Percentiles rank a stretch among this genome's conserved stretches.
These are phyloP conservation scores for Penicillium coprophilum DNA, from an alignment of 495 filamentous ascomycete species.

Conservation along the genomic window DNA sequence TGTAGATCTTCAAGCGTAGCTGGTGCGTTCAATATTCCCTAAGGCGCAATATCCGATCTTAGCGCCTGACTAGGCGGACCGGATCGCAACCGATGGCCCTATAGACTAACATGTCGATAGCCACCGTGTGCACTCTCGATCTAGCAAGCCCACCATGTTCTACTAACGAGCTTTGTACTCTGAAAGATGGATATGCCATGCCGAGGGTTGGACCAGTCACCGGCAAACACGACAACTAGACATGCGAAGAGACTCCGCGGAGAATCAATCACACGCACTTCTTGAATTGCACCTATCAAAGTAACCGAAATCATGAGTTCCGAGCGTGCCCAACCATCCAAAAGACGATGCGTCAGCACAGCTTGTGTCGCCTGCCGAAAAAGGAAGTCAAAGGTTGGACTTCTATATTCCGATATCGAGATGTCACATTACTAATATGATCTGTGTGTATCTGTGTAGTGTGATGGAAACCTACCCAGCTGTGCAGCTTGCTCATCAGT, in stretches of 20 bases:
- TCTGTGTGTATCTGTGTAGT: slow-evolving; percentile 49
- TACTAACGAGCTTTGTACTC: slow-evolving; percentile 2
- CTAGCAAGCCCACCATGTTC: neutral
- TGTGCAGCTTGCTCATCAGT: slow-evolving; percentile 95
- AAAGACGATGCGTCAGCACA: slow-evolving; percentile 88
- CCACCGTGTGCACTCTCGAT: neutral
- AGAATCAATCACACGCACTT: slow-evolving; percentile 21
- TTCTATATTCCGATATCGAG: neutral
- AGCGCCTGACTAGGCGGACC: neutral
- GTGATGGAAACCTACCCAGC: slow-evolving; percentile 87
- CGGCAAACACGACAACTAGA: slow-evolving; percentile 33
- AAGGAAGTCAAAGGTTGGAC: slow-evolving; percentile 75
- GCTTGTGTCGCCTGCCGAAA: slow-evolving; percentile 91
- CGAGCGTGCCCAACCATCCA: slow-evolving; percentile 47
- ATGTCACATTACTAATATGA: slow-evolving; percentile 19
- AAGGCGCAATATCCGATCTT: neutral
- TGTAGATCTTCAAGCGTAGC: slow-evolving; percentile 13
- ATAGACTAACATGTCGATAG: slow-evolving; percentile 9
- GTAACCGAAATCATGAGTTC: slow-evolving; percentile 28
- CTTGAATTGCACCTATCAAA: slow-evolving; percentile 15
- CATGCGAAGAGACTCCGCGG: slow-evolving; percentile 26
- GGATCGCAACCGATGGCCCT: neutral
- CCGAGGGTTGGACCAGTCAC: slow-evolving; percentile 27
- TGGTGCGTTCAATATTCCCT: neutral
- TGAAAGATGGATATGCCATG: slow-evolving; percentile 19